A percentile compares a stretch with the other conserved stretches of the same genome.
These are phyloP conservation scores for Hypholoma fasciculare DNA, from an alignment of 768 basidiomycete species.

Conservation along the genomic window DNA sequence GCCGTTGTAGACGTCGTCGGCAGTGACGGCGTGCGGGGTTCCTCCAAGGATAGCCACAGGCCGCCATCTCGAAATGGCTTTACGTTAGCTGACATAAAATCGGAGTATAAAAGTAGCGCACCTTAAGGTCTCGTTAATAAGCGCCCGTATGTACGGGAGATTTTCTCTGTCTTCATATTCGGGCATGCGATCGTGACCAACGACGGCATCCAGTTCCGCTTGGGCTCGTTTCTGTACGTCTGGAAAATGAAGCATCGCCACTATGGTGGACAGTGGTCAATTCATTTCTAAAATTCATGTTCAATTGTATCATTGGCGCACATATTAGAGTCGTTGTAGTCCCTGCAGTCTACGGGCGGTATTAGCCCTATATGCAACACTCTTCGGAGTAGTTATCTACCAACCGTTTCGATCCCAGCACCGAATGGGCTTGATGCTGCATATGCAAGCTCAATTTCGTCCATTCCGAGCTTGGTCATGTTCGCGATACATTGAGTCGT, in stretches of 20 bases:
- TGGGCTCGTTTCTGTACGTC: conserved; percentile 39
- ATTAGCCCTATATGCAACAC: neutral
- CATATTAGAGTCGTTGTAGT: conserved; percentile 32
- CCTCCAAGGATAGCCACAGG: conserved; percentile 34
- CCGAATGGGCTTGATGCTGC: conserved; percentile 45
- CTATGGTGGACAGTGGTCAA: conserved; percentile 8
- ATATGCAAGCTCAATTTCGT: conserved; percentile 44
- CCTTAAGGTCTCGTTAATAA: conserved; percentile 40
- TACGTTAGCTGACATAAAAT: neutral
- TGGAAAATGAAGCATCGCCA: conserved; percentile 40
- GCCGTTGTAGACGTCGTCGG: conserved; percentile 37
- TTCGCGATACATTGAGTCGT: conserved; percentile 36
- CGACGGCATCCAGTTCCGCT: conserved; percentile 35
- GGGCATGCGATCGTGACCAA: conserved; percentile 38
- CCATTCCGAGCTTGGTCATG: conserved; percentile 37
- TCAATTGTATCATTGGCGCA: conserved; percentile 14
- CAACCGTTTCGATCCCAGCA: conserved; percentile 45
- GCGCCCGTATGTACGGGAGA: conserved; percentile 35
- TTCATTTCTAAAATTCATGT: neutral
- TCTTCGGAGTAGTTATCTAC: neutral
- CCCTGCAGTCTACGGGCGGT: conserved; percentile 26
- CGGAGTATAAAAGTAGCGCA: neutral
- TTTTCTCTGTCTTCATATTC: conserved; percentile 32
- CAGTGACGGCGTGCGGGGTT: conserved; percentile 36
- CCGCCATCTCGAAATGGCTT: conserved; percentile 26